Percentiles rank a stretch among this genome's conserved stretches.
phyloP scores from a whole-genome alignment of 352 stramenopile species.

The Phytopythium boreale region DNA sequence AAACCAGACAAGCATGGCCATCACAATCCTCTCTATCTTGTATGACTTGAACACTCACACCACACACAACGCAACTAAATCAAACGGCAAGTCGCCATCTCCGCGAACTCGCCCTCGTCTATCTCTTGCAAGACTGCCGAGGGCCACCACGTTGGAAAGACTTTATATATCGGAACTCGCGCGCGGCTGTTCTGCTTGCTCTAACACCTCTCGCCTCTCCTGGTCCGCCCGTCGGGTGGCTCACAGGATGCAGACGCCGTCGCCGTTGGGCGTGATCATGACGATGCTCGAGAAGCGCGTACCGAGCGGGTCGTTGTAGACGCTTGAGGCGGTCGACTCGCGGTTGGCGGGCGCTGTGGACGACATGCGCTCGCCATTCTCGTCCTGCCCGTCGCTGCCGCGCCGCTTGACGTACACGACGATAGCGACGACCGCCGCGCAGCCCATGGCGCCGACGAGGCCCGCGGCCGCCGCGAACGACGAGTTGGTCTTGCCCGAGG shows the following conservation, averaged over 20 bases:
- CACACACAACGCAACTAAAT: too few species aligned
- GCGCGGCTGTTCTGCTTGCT: too few species aligned
- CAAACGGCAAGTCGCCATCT: too few species aligned
- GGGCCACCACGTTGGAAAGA: too few species aligned
- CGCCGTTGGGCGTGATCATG: slow-evolving; percentile 82
- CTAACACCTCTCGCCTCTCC: too few species aligned
- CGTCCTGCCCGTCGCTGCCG: slow-evolving; percentile 12
- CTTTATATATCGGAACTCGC: too few species aligned
- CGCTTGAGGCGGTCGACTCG: slow-evolving; percentile 43
- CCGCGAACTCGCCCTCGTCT: too few species aligned
- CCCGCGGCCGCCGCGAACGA: slow-evolving; percentile 13
- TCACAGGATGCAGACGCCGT: slow-evolving; percentile 75
- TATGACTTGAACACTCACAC: too few species aligned
- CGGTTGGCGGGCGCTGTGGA: slow-evolving; percentile 39
- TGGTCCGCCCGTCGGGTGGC: not conserved
- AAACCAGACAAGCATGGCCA: not conserved
- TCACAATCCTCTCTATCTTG: too few species aligned
- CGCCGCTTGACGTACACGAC: slow-evolving; percentile 54
- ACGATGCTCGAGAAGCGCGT: slow-evolving; percentile 86
- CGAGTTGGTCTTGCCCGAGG: slow-evolving; percentile 17
- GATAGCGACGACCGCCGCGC: slow-evolving; percentile 45
- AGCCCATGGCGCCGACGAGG: slow-evolving; percentile 23
- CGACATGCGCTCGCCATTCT: slow-evolving; percentile 28
- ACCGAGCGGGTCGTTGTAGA: slow-evolving; percentile 73
- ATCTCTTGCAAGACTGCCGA: too few species aligned